Conservation (phyloP, 495 filamentous ascomycete genomes). For the Neurospora sp. region DNA sequence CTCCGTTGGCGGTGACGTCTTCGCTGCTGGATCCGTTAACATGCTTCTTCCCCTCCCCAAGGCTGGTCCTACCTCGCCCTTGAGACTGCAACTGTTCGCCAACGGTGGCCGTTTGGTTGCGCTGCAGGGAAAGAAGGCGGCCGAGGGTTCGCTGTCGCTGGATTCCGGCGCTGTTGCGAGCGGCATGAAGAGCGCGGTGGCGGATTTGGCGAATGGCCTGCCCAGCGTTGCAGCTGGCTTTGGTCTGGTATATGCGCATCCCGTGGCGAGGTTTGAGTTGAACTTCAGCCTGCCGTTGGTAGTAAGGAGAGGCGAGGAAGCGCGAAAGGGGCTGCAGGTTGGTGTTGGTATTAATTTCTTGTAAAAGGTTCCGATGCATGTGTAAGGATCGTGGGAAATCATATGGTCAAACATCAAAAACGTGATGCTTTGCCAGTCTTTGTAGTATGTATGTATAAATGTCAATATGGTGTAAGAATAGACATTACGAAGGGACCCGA, state of each 20-base stretch:
- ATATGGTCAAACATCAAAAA: background rate
- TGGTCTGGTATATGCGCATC: constrained; percentile 88
- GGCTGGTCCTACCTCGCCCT: constrained; percentile 65
- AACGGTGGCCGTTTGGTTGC: constrained; percentile 82
- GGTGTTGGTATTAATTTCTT: constrained; percentile 91
- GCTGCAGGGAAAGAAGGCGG: constrained; percentile 43
- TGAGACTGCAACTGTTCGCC: constrained; percentile 80
- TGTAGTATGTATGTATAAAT: background rate
- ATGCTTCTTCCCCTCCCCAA: constrained; percentile 75
- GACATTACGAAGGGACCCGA: background rate
- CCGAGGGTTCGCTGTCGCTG: constrained; percentile 17
- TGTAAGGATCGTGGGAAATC: background rate
- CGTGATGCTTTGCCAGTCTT: background rate
- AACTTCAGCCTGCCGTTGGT: constrained; percentile 88
- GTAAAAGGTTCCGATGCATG: constrained; percentile 28
- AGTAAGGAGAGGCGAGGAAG: constrained; percentile 68
- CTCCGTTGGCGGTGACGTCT: constrained; percentile 83
- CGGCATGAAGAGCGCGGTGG: constrained; percentile 42
- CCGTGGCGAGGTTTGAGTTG: constrained; percentile 83
- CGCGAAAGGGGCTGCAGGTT: constrained; percentile 81
- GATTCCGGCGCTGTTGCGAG: constrained; percentile 36
- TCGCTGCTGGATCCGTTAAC: constrained; percentile 76
- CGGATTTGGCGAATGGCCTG: constrained; percentile 59
- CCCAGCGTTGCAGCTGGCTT: constrained; percentile 83
- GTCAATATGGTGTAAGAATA: background rate